These are phyloP conservation scores for Xylaria sp. DNA, from an alignment of 2,329 filamentous ascomycete species.

Conservation along the genomic window DNA sequence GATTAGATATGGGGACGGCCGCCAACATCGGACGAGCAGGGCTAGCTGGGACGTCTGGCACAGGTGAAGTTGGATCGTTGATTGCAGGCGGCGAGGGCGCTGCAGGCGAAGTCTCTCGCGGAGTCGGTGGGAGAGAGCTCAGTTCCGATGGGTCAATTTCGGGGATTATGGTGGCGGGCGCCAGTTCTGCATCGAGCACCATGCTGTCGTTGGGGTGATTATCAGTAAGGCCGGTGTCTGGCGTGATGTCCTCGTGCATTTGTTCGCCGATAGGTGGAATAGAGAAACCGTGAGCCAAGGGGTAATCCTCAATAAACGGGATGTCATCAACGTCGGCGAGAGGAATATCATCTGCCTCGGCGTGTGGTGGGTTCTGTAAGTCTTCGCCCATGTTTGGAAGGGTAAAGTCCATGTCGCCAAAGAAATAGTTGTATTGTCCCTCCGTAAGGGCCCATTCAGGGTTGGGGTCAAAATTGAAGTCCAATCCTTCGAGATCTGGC, in stretches of 20 bases:
- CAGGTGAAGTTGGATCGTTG: not conserved
- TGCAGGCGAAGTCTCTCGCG: not conserved
- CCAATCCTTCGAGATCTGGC: too few species aligned
- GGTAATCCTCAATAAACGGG: constrained; percentile 1
- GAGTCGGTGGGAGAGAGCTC: constrained; percentile 4
- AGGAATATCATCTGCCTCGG: not conserved
- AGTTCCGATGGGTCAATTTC: not conserved
- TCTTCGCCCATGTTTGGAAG: not conserved
- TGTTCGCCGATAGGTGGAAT: not conserved
- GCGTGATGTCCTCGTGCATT: not conserved
- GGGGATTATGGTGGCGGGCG: not conserved
- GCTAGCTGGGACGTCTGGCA: not conserved
- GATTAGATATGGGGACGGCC: not conserved
- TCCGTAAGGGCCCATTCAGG: not conserved
- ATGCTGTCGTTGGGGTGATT: not conserved
- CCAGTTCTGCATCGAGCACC: not conserved
- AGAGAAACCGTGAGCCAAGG: not conserved
- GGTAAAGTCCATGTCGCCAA: not conserved
- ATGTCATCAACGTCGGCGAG: not conserved
- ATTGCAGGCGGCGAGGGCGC: too few species aligned
- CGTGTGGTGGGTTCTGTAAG: not conserved
- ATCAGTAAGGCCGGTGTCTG: not conserved
- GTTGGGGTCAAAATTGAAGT: too few species aligned
- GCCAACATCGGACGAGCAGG: not conserved
- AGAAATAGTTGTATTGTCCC: not conserved